Evolutionary conservation across 257 asterid species (phyloP).

Genomic region (Coffea canephora): DNA sequence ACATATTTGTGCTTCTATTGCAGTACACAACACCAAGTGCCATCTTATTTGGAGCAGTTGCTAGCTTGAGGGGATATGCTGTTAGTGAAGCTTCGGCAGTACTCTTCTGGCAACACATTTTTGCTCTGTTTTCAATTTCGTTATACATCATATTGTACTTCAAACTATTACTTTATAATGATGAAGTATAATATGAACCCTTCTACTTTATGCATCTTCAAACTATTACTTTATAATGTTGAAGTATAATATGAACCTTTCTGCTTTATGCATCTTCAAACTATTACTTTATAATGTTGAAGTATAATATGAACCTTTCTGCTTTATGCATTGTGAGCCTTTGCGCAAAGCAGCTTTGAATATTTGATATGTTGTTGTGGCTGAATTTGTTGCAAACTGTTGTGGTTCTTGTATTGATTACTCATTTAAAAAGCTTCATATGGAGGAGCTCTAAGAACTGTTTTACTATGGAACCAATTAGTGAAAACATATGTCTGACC

Average conservation of each 20-base stretch:
- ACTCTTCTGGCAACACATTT: constrained; percentile 89
- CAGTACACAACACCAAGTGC: constrained; percentile 92
- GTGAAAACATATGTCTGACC: background rate
- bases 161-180: constrained; percentile 18
- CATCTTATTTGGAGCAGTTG: constrained; percentile 87
- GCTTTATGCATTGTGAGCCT: background rate
- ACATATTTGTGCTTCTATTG: constrained; percentile 71
- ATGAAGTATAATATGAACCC: too few relatives aligned
- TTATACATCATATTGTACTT: constrained; percentile 61
- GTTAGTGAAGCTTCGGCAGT: constrained; percentile 86
- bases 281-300: constrained; percentile 7
- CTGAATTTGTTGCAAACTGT: background rate
- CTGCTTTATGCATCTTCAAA: constrained; percentile 32
- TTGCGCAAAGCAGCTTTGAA: background rate
- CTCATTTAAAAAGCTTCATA: background rate
- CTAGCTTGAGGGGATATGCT: constrained; percentile 84
- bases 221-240: background rate
- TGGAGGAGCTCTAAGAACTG: background rate
- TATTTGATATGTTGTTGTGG: background rate
- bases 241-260: too few relatives aligned
- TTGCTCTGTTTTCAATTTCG: constrained; percentile 65
- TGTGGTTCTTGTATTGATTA: background rate
- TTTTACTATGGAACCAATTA: background rate
- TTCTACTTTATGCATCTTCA: constrained; percentile 27
- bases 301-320: background rate